Evolutionary conservation across 2,329 filamentous ascomycete genomes (phyloP).

Genomic region (Piedraia hortae): DNA sequence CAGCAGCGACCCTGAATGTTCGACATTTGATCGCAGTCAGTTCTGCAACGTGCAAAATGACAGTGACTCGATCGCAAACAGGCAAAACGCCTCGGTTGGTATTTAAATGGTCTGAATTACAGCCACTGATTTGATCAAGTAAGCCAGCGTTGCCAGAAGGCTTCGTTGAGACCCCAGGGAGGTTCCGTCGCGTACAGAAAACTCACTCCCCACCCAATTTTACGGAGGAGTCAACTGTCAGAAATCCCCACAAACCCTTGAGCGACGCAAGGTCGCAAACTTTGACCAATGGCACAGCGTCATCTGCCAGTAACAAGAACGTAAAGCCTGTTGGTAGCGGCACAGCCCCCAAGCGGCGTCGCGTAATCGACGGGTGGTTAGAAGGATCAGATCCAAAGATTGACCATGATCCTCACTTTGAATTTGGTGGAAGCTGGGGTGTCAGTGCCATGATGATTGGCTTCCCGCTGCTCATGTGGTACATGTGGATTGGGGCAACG

Average conservation of each 20-base stretch:
- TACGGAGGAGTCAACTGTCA: too few species aligned
- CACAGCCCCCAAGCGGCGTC: slow-evolving; percentile 7
- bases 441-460: slow-evolving; percentile 64
- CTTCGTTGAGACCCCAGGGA: slow-evolving; percentile 22
- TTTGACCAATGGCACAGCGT: slow-evolving; percentile 2
- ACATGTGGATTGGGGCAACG: slow-evolving; percentile 92
- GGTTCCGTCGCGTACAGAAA: slow-evolving; percentile 16
- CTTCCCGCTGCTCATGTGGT: slow-evolving; percentile 92
- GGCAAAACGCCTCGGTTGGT: slow-evolving; percentile 22
- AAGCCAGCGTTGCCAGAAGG: slow-evolving; percentile 17
- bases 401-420: slow-evolving; percentile 27
- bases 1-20: too few species aligned
- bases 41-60: too few species aligned
- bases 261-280: too few species aligned
- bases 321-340: slow-evolving; percentile 2
- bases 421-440: slow-evolving; percentile 74
- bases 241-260: too few species aligned
- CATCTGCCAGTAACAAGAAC: slow-evolving; percentile 2
- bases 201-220: slow-evolving; percentile 7
- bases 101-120: slow-evolving; percentile 1
- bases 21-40: too few species aligned
- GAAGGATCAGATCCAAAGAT: slow-evolving; percentile 15
- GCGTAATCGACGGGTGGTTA: slow-evolving; percentile 15
- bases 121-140: too few species aligned
- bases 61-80: slow-evolving; percentile 20